Evolutionary conservation across 139 green algal genomes (phyloP).

Genomic region (Micractinium sp.): DNA sequence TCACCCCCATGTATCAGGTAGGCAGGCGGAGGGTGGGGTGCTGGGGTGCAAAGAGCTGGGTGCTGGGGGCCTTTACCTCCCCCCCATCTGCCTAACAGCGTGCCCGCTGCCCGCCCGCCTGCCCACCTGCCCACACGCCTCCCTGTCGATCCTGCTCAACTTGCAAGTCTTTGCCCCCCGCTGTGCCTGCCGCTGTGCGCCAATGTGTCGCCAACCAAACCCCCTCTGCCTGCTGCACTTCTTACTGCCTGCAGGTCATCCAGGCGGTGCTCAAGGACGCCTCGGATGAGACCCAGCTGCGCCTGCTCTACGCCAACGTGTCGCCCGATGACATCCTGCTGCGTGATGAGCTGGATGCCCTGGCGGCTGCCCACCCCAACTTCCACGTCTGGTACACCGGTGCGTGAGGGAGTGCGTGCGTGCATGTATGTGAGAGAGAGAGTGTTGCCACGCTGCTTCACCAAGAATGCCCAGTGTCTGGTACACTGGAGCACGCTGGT

Average conservation of each 20-base stretch:
- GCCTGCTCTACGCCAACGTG: slow-evolving; percentile 96
- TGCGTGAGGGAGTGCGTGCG: not conserved
- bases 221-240: not conserved
- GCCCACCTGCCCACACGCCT: not conserved
- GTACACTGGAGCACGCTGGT: no score
- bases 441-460: no score
- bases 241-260: slow-evolving; percentile 68
- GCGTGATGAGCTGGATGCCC: slow-evolving; percentile 85
- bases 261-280: slow-evolving; percentile 82
- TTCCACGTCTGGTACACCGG: slow-evolving; percentile 73
- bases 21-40: slow-evolving; percentile 28
- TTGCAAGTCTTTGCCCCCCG: not conserved
- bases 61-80: not conserved
- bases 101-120: not conserved
- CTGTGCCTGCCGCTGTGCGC: not conserved
- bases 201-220: not conserved
- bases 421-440: no score
- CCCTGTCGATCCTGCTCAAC: not conserved
- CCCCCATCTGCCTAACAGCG: not conserved
- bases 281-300: slow-evolving; percentile 83
- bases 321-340: slow-evolving; percentile 95
- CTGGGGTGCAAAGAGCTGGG: no score
- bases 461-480: no score
- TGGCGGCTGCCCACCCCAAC: slow-evolving; percentile 67
- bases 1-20: slow-evolving; percentile 74